These are phyloP conservation scores for Hirschioporus abietinus DNA, from an alignment of 768 basidiomycete species.

Conservation along the genomic window DNA sequence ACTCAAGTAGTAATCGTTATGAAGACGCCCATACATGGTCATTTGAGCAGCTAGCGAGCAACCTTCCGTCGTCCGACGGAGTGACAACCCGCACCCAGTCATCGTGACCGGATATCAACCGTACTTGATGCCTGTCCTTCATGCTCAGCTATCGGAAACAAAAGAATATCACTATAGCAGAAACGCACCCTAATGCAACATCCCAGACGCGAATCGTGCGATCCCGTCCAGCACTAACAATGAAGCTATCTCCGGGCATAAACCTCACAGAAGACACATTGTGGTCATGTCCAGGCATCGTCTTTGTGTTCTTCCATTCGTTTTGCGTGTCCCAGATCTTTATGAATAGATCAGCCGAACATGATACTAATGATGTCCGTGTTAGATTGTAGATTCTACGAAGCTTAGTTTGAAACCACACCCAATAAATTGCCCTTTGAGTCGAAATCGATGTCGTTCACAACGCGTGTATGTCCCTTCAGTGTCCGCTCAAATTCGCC, in stretches of 20 bases:
- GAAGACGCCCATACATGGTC: slow-evolving; percentile 60
- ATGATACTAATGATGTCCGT: slow-evolving; percentile 41
- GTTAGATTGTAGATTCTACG: neutral
- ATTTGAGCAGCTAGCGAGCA: slow-evolving; percentile 77
- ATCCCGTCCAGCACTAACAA: slow-evolving; percentile 86
- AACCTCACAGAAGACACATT: slow-evolving; percentile 84
- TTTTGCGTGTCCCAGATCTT: slow-evolving; percentile 90
- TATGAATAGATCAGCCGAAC: slow-evolving; percentile 85
- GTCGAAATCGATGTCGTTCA: slow-evolving; percentile 86
- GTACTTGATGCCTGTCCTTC: slow-evolving; percentile 55
- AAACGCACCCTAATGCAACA: slow-evolving; percentile 73
- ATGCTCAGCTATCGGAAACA: slow-evolving; percentile 8
- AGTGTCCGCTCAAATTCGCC: slow-evolving; percentile 89
- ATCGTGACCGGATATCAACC: slow-evolving; percentile 70
- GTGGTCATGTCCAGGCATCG: slow-evolving; percentile 87
- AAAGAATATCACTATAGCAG: slow-evolving; percentile 5
- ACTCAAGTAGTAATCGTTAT: neutral
- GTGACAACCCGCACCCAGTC: slow-evolving; percentile 79
- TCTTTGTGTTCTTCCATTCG: slow-evolving; percentile 87
- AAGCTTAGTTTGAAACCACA: slow-evolving; percentile 26
- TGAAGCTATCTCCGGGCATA: slow-evolving; percentile 75
- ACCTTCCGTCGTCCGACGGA: slow-evolving; percentile 65
- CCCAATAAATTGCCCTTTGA: slow-evolving; percentile 79
- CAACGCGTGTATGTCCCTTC: slow-evolving; percentile 87
- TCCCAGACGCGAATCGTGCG: slow-evolving; percentile 84